Conservation (phyloP, 257 asterid species). For the Penstemon eatonii region DNA sequence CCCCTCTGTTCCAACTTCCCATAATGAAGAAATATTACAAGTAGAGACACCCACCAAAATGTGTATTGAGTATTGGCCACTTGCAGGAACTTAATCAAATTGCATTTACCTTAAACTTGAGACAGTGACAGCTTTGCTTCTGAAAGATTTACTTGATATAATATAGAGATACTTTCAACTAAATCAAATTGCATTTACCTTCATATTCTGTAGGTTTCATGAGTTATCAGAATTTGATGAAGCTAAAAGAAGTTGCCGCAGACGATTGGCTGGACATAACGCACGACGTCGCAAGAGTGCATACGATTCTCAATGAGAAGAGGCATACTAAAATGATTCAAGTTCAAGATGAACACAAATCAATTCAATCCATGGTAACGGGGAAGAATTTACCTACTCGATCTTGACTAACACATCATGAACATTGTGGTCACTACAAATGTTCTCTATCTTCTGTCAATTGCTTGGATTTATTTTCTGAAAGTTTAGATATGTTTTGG, state of each 20-base stretch:
- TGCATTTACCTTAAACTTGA: background rate
- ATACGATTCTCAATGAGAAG: constrained; percentile 52
- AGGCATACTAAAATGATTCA: constrained; percentile 27
- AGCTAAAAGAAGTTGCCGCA: constrained; percentile 80
- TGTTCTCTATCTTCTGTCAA: constrained; percentile 94
- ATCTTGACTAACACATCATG: constrained; percentile 22
- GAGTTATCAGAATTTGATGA: constrained; percentile 73
- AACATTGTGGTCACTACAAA: constrained; percentile 24
- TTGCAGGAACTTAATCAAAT: background rate
- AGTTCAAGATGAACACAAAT: constrained; percentile 16
- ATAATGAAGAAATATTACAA: background rate
- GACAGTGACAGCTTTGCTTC: background rate
- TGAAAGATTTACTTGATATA: too few relatives aligned
- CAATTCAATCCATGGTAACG: constrained; percentile 16
- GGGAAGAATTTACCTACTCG: constrained; percentile 15
- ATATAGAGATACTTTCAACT: background rate
- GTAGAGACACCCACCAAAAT: background rate
- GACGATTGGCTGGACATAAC: constrained; percentile 84
- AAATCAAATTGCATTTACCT: background rate
- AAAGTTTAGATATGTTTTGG: constrained; percentile 21
- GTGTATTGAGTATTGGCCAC: background rate
- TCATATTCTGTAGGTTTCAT: constrained; percentile 65
- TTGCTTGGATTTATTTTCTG: constrained; percentile 31
- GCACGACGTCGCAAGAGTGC: constrained; percentile 81
- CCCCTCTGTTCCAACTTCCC: background rate